Conservation (phyloP, 129 eudicot species). For the Helianthus annuus region DNA sequence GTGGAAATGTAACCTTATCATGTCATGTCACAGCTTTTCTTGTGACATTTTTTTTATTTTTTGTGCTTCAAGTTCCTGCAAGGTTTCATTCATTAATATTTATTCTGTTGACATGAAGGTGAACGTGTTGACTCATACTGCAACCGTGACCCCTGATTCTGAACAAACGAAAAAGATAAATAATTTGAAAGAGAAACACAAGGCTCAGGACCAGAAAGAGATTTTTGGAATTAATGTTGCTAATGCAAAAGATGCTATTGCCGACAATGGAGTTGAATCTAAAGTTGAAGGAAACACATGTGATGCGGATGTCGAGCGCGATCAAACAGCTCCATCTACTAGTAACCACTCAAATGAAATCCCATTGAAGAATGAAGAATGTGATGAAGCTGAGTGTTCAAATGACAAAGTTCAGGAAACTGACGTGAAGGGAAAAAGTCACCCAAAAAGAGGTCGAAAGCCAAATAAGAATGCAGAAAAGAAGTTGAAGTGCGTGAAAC, state of each 20-base stretch:
- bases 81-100: background rate
- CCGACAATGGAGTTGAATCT: too few relatives aligned
- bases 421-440: conserved; percentile 4
- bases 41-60: background rate
- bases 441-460: background rate
- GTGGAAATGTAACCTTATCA: background rate
- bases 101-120: conserved; percentile 46
- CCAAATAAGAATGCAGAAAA: conserved; percentile 7
- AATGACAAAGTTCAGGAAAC: too few relatives aligned
- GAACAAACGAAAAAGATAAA: conserved; percentile 15
- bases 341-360: conserved; percentile 17
- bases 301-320: background rate
- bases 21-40: background rate
- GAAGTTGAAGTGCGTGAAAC: background rate
- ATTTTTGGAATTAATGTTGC: conserved; percentile 21
- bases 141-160: conserved; percentile 23
- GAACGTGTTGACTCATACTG: conserved; percentile 65
- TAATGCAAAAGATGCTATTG: background rate
- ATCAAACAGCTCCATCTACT: conserved; percentile 10
- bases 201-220: conserved; percentile 55
- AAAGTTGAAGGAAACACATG: conserved; percentile 8
- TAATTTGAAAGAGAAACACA: conserved; percentile 37
- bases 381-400: background rate
- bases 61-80: background rate
- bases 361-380: conserved; percentile 18